Evolutionary conservation across 192 early-diverging fungal species (phyloP).

Genomic region (Mortierella antarctica): DNA sequence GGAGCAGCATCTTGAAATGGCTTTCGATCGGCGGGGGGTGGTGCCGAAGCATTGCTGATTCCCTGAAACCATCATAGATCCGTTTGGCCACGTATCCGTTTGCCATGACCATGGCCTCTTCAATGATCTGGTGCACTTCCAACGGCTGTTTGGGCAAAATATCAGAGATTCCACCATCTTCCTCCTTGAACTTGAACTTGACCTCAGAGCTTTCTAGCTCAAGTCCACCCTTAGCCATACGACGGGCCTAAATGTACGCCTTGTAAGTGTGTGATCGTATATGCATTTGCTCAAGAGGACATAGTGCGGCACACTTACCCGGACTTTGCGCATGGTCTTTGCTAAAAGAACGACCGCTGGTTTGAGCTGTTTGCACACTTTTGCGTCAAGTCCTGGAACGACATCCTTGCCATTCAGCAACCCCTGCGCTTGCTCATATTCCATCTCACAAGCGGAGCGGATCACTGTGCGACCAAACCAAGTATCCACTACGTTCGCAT

Average conservation of each 20-base stretch:
- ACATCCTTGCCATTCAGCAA: slow-evolving; percentile 67
- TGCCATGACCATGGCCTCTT: slow-evolving; percentile 86
- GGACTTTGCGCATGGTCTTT: slow-evolving; percentile 62
- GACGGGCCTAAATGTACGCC: slow-evolving; percentile 50
- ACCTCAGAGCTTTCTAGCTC: slow-evolving; percentile 81
- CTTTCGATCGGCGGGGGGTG: slow-evolving; percentile 72
- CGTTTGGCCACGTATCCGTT: slow-evolving; percentile 73
- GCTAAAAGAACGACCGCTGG: slow-evolving; percentile 60
- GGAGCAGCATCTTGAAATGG: slow-evolving; percentile 70
- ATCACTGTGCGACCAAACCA: slow-evolving; percentile 84
- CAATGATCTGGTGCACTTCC: slow-evolving; percentile 79
- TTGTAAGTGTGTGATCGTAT: neutral
- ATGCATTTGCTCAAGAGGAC: neutral
- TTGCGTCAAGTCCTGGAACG: slow-evolving; percentile 56
- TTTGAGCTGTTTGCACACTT: slow-evolving; percentile 52
- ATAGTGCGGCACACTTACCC: slow-evolving; percentile 43
- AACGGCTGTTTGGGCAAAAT: slow-evolving; percentile 71
- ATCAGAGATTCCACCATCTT: slow-evolving; percentile 69
- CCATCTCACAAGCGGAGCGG: slow-evolving; percentile 79
- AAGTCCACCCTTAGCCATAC: slow-evolving; percentile 69
- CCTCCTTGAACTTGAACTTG: slow-evolving; percentile 74
- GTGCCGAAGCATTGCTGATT: slow-evolving; percentile 71
- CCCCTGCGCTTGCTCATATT: slow-evolving; percentile 81
- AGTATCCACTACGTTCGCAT: slow-evolving; percentile 58
- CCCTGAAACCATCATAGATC: slow-evolving; percentile 64